Conservation (phyloP, 176 grass and related monocot species). For the maize (Zea mays) region DNA sequence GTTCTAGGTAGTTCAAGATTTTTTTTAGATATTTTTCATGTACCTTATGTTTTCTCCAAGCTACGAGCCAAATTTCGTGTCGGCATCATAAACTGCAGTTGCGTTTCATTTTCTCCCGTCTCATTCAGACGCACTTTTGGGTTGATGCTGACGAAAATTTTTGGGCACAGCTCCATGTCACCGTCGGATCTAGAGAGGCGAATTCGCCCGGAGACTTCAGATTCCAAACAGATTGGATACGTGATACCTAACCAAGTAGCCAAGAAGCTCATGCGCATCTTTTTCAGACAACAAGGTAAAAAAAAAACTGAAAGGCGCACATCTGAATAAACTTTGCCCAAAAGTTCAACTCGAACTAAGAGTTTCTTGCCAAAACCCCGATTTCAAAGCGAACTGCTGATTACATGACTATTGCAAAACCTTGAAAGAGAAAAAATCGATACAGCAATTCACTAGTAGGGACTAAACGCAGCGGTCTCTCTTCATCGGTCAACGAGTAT, state of each 20-base stretch:
- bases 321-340: background rate
- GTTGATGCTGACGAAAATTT: constrained; percentile 3
- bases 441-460: background rate
- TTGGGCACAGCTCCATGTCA: background rate
- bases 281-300: background rate
- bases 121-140: background rate
- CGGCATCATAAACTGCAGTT: background rate
- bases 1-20: background rate
- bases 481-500: background rate
- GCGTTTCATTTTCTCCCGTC: constrained; percentile 17
- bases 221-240: background rate
- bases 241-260: background rate
- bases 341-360: background rate
- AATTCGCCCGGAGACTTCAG: background rate
- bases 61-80: background rate
- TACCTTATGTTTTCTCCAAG: constrained; percentile 19
- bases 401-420: background rate
- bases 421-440: background rate
- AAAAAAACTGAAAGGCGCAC: background rate
- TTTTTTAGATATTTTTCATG: background rate
- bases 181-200: constrained; percentile 10
- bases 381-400: background rate
- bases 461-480: too few species aligned
- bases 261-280: background rate
- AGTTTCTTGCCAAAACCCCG: background rate